These are phyloP conservation scores for Amaranthus tricolor DNA, from an alignment of 179 eudicot species.

Conservation along the genomic window DNA sequence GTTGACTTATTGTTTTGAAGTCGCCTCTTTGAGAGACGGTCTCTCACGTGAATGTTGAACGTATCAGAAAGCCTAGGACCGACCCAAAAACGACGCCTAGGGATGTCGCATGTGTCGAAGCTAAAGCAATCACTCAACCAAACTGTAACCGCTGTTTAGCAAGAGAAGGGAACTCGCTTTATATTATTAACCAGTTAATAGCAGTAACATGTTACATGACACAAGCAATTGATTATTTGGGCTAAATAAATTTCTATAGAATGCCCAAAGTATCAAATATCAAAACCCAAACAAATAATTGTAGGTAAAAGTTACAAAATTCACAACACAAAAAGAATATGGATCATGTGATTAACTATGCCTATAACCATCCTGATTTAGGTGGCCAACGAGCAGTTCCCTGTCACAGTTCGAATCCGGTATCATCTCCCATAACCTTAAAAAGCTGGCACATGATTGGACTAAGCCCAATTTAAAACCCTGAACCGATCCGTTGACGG, in stretches of 20 bases:
- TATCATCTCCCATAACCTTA: not conserved
- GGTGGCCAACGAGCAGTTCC: no score
- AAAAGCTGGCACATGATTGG: not conserved
- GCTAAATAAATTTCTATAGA: not conserved
- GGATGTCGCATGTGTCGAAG: no score
- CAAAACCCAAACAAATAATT: not conserved
- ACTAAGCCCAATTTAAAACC: not conserved
- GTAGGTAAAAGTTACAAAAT: not conserved
- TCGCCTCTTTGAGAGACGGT: no score
- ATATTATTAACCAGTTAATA: not conserved
- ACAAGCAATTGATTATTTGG: not conserved
- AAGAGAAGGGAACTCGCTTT: not conserved
- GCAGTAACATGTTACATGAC: not conserved
- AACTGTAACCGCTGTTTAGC: not conserved
- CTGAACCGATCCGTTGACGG: not conserved
- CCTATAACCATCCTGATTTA: conserved; percentile 6
- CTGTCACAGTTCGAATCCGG: not conserved
- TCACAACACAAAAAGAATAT: not conserved
- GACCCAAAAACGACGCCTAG: no score
- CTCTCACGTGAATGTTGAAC: no score
- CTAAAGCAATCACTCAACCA: no score
- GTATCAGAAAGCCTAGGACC: no score
- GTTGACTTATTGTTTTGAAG: no score
- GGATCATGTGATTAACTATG: not conserved
- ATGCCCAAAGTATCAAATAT: not conserved